phyloP scores from a whole-genome alignment of 768 basidiomycete species.

The Termitomyces sp. region DNA sequence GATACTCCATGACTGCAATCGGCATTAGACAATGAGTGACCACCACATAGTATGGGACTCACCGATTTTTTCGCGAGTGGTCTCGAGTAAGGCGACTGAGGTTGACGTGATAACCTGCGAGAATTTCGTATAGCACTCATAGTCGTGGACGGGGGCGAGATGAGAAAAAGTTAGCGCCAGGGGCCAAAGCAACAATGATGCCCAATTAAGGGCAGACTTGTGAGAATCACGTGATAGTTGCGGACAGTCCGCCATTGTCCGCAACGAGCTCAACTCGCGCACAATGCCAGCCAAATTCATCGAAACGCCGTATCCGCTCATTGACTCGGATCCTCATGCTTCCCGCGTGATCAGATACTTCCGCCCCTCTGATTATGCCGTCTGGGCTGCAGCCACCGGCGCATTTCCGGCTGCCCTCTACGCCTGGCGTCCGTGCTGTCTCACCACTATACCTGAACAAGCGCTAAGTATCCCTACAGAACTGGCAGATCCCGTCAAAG shows the following conservation, averaged over 20 bases:
- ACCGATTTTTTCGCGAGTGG: conserved; percentile 43
- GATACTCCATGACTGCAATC: conserved; percentile 43
- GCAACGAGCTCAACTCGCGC: conserved; percentile 17
- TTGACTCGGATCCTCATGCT: conserved; percentile 91
- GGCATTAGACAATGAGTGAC: conserved; percentile 4
- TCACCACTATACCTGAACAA: neutral
- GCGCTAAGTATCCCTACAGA: conserved; percentile 26
- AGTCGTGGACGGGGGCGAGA: conserved; percentile 9
- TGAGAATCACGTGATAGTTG: conserved; percentile 24
- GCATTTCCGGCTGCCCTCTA: conserved; percentile 80
- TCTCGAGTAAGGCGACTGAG: conserved; percentile 55
- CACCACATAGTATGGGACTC: conserved; percentile 10
- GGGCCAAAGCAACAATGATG: conserved; percentile 16
- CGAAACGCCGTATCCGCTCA: conserved; percentile 77
- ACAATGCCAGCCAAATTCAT: conserved; percentile 46
- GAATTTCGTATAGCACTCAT: conserved; percentile 58
- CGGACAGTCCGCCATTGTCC: conserved; percentile 22
- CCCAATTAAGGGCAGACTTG: conserved; percentile 29
- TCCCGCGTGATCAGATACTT: conserved; percentile 85
- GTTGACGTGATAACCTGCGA: conserved; percentile 26
- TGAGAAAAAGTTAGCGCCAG: conserved; percentile 8
- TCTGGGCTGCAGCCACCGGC: conserved; percentile 76
- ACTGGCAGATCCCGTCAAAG: conserved; percentile 41
- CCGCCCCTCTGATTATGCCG: conserved; percentile 80
- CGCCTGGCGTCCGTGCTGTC: conserved; percentile 62